phyloP scores from a whole-genome alignment of 805 yeast genomes.

The Wickerhamomyces canadensis region DNA sequence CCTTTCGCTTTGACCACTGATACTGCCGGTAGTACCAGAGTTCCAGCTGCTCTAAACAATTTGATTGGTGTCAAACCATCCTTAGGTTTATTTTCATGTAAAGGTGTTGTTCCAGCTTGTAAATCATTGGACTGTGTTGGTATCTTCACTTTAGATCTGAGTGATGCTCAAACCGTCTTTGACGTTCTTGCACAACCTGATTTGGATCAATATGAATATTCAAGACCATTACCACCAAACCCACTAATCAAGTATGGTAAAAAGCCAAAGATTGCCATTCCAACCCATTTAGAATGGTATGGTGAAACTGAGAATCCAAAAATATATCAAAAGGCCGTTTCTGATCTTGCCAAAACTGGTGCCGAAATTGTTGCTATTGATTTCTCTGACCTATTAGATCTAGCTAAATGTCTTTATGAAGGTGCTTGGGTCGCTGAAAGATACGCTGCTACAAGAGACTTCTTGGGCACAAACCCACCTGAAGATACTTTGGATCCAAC shows the following conservation, averaged over 20 bases:
- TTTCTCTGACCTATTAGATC: slow-evolving; percentile 68
- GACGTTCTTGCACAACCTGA: slow-evolving; percentile 70
- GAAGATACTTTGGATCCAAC: slow-evolving; percentile 73
- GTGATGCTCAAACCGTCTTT: slow-evolving; percentile 80
- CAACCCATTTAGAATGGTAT: slow-evolving; percentile 67
- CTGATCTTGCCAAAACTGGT: slow-evolving; percentile 43
- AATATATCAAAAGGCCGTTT: slow-evolving; percentile 59
- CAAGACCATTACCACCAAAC: slow-evolving; percentile 66
- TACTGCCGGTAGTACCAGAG: slow-evolving; percentile 98
- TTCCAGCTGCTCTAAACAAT: slow-evolving; percentile 93
- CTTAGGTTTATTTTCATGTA: slow-evolving; percentile 76
- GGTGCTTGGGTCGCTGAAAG: slow-evolving; percentile 99
- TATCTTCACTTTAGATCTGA: slow-evolving; percentile 67
- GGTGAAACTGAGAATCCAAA: slow-evolving; percentile 76
- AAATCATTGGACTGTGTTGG: slow-evolving; percentile 91
- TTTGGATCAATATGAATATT: slow-evolving; percentile 63
- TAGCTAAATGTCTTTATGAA: slow-evolving; percentile 86
- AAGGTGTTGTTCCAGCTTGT: slow-evolving; percentile 97
- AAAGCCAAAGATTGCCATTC: slow-evolving; percentile 70
- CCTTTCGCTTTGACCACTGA: slow-evolving; percentile 92
- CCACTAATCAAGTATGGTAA: slow-evolving; percentile 56
- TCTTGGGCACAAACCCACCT: slow-evolving; percentile 67
- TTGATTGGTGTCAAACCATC: slow-evolving; percentile 91
- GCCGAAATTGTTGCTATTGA: slow-evolving; percentile 60
- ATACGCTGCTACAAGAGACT: slow-evolving; percentile 74